Conservation (phyloP, 2,329 filamentous ascomycete genomes). For the Chaetomiaceae sp. region DNA sequence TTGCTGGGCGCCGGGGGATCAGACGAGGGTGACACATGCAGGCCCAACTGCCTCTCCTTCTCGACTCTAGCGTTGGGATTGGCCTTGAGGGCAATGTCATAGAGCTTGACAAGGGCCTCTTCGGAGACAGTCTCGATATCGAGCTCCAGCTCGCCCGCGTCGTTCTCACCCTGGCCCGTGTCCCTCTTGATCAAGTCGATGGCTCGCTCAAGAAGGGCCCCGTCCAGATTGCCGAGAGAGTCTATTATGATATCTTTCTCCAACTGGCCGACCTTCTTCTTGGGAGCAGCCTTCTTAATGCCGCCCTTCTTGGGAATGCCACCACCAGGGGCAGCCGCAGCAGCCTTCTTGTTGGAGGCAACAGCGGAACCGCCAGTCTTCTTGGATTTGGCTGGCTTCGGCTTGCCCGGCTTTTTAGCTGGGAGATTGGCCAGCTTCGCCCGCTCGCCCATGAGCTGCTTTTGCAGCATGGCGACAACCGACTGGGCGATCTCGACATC, state of each 20-base stretch:
- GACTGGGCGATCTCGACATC: constrained; percentile 55
- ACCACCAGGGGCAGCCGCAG: constrained; percentile 19
- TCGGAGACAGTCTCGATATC: constrained; percentile 55
- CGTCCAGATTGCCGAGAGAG: constrained; percentile 76
- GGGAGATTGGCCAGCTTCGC: constrained; percentile 50
- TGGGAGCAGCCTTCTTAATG: constrained; percentile 44
- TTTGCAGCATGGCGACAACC: constrained; percentile 62
- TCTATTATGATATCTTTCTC: constrained; percentile 92
- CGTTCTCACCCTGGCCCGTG: constrained; percentile 63
- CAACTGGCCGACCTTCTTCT: constrained; percentile 63
- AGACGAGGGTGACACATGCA: constrained; percentile 22
- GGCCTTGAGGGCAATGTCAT: constrained; percentile 39
- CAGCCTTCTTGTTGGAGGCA: constrained; percentile 24
- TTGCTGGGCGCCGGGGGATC: constrained; percentile 27
- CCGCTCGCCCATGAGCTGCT: constrained; percentile 70
- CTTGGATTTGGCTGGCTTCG: constrained; percentile 38
- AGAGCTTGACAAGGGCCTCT: constrained; percentile 52
- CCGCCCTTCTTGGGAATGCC: constrained; percentile 36
- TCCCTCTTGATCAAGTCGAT: constrained; percentile 89
- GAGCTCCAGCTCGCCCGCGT: constrained; percentile 55
- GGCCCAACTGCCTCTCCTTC: constrained; percentile 33
- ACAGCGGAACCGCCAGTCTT: constrained; percentile 30
- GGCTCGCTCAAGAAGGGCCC: constrained; percentile 71
- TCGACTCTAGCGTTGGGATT: constrained; percentile 36
- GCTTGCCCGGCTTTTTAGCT: constrained; percentile 47